phyloP scores from a whole-genome alignment of 2,329 filamentous ascomycete genomes.

The Stachybotrys chlorohalonatus region DNA sequence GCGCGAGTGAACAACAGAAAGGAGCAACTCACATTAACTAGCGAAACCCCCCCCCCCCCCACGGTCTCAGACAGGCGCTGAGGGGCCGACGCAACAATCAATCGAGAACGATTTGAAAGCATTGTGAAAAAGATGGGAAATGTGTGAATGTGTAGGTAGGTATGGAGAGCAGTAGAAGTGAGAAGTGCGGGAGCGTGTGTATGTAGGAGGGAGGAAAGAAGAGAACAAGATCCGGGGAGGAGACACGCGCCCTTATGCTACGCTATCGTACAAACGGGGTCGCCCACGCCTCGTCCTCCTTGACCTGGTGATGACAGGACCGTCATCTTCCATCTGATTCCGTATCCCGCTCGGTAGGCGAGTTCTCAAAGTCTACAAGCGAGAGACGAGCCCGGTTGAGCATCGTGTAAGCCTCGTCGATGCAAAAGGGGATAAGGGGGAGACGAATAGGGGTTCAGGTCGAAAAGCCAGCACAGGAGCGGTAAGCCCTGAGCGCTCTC shows the following conservation, averaged over 20 bases:
- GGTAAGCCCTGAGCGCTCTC: no score
- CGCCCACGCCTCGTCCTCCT: background rate
- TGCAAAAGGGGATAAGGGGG: no score
- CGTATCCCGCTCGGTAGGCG: no score
- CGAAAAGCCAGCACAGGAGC: no score
- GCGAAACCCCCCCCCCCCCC: background rate
- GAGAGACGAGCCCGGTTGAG: no score
- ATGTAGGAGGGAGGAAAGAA: background rate
- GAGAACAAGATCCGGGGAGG: background rate
- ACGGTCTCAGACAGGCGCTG: conserved; percentile 1
- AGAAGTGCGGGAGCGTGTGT: background rate
- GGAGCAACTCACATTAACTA: background rate
- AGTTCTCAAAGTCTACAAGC: no score
- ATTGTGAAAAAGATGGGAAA: background rate
- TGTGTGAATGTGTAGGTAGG: background rate
- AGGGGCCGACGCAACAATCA: background rate
- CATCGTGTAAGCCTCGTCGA: no score
- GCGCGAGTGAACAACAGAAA: background rate
- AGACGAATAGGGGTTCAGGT: no score
- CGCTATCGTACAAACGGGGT: background rate
- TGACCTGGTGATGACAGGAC: background rate
- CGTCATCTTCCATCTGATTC: no score
- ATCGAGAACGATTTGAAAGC: background rate
- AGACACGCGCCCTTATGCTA: background rate
- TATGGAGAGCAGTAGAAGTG: background rate